A percentile compares a stretch with the other conserved stretches of the same genome.
phyloP scores from a whole-genome alignment of 2,329 filamentous ascomycete genomes.

The Epichloe hybrida region DNA sequence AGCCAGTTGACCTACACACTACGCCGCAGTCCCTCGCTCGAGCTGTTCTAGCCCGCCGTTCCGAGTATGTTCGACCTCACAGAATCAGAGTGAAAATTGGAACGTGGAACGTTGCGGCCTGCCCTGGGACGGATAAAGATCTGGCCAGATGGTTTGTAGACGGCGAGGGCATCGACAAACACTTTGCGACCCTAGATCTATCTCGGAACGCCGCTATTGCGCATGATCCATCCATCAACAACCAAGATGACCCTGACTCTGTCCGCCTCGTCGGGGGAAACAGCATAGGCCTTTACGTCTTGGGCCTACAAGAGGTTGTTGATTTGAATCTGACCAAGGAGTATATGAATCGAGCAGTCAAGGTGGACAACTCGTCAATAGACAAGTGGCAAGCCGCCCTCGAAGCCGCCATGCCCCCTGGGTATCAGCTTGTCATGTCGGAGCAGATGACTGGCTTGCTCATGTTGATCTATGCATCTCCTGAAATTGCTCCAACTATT shows the following conservation, averaged over 20 bases:
- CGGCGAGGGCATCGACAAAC: slow-evolving; percentile 55
- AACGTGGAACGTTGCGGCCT: slow-evolving; percentile 86
- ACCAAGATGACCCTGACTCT: slow-evolving; percentile 18
- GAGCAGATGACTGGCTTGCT: slow-evolving; percentile 81
- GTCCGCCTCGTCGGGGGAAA: slow-evolving; percentile 43
- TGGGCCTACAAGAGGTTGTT: slow-evolving; percentile 86
- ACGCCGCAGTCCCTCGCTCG: slow-evolving; percentile 46
- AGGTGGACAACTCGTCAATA: slow-evolving; percentile 56
- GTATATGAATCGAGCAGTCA: slow-evolving; percentile 53
- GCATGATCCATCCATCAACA: slow-evolving; percentile 19
- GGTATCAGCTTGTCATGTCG: slow-evolving; percentile 63
- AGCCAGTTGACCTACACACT: slow-evolving; percentile 29
- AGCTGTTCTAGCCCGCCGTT: slow-evolving; percentile 56
- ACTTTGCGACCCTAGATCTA: slow-evolving; percentile 41
- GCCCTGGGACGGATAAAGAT: slow-evolving; percentile 76
- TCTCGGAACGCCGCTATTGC: slow-evolving; percentile 25
- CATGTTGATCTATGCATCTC: slow-evolving; percentile 73
- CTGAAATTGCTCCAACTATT: slow-evolving; percentile 58
- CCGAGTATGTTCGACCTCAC: slow-evolving; percentile 66
- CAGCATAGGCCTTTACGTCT: slow-evolving; percentile 76
- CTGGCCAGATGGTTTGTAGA: slow-evolving; percentile 78
- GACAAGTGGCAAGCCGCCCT: slow-evolving; percentile 73
- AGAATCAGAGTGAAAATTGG: slow-evolving; percentile 78
- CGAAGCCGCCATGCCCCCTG: slow-evolving; percentile 57
- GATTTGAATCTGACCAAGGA: slow-evolving; percentile 70